phyloP scores from a whole-genome alignment of 2,329 filamentous ascomycete genomes.

The Beauveria asiatica region DNA sequence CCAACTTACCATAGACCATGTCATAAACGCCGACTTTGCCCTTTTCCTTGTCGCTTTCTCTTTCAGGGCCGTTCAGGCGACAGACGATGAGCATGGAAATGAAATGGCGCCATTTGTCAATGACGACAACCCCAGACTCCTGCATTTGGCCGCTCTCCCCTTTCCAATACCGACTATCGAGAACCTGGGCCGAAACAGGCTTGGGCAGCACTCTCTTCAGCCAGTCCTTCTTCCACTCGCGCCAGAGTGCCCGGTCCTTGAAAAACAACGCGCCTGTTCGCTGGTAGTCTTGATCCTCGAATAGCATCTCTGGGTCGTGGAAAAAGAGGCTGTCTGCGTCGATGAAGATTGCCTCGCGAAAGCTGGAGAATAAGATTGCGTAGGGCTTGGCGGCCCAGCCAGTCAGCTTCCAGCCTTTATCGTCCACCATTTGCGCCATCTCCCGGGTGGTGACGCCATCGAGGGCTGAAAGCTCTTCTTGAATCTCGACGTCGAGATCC shows the following conservation, averaged over 20 bases:
- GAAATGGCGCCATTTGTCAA: slow-evolving; percentile 6
- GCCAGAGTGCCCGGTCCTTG: not conserved
- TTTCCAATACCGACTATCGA: not conserved
- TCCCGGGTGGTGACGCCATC: not conserved
- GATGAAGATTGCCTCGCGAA: slow-evolving; percentile 4
- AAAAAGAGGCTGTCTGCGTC: slow-evolving; percentile 6
- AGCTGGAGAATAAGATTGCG: not conserved
- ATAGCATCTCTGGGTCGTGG: not conserved
- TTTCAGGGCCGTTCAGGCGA: slow-evolving; percentile 5
- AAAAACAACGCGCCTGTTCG: slow-evolving; percentile 1
- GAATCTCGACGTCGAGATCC: not conserved
- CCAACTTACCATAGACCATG: slow-evolving; percentile 4
- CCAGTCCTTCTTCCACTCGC: slow-evolving; percentile 3
- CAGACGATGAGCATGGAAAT: slow-evolving; percentile 3
- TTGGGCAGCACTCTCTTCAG: not conserved
- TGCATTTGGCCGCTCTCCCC: slow-evolving; percentile 4
- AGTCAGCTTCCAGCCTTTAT: not conserved
- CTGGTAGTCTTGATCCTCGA: not conserved
- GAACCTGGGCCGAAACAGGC: not conserved
- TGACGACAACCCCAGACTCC: slow-evolving; percentile 1
- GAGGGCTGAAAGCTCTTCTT: not conserved
- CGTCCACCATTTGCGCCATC: slow-evolving; percentile 3
- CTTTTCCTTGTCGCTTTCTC: not conserved
- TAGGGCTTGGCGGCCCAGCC: slow-evolving; percentile 1
- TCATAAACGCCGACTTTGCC: not conserved